Base-by-base conservation (phyloP, 495 filamentous ascomycete genomes). In the Neurospora sp. region DNA sequence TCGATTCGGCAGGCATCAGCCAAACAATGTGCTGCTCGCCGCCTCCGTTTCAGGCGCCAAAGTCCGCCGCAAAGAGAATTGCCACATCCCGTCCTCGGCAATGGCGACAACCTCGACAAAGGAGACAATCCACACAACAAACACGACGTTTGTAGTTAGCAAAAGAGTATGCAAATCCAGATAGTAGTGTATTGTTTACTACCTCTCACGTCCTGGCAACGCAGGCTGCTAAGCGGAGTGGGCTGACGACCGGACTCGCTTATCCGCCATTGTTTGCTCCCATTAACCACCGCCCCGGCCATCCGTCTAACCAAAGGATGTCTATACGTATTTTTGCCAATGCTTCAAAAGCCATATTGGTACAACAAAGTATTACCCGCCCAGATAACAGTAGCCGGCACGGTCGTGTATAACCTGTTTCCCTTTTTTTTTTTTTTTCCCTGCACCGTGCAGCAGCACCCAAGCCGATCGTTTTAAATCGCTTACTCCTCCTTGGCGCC, bases 401-500 rank as follows among this genome's bases (percentile, higher is more conserved):
- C 53, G 53, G 53, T 35, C 53, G 27, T 35, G 53, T 35, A 9
- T 66, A 66, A 66, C 53, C 53, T 16, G 14, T 35, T 66, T 35
- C 53, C 53, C 53, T 66, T 66, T 35, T 31, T 61, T 59, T 31
- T 35, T 61, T 35, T 31, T 66, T 31, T 16, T 18, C 18, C 53
- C 53, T 66, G 53, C 53, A 37, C 27, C 27, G 22, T 61, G 53
- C 53, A 61, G 53, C 27, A 61, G 6, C 27, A 46, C 22, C 39
- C 37, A 37, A 39, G 37, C 5, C 35, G 46, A 40, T 37, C 12
- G 14, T n/a, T 35, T 35, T 40, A 37, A 18, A 72, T 70, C 40
- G 39, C 76, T 84, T 93, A 97, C 85, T 97, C 93, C 84, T 97
- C 93, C 88, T 97, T 97, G 76, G 88, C 91, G 81, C 93, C 93